Evolutionary conservation across 2,329 filamentous ascomycete species (phyloP).

Genomic region (Boeremia lycopersici): DNA sequence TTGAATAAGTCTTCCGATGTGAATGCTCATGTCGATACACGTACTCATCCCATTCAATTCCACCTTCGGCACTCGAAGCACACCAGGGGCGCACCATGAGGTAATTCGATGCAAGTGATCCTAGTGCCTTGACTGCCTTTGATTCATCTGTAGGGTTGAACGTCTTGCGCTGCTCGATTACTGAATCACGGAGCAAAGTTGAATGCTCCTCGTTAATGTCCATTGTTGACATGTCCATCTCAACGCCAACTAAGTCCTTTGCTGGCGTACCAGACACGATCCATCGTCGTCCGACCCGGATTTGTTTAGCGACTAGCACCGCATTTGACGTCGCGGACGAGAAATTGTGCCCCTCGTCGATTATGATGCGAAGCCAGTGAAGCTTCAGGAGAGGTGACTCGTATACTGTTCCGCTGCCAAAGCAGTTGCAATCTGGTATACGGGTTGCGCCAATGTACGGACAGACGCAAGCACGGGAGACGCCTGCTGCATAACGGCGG

Average conservation of each 20-base stretch:
- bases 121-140: conserved; percentile 65
- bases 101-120: conserved; percentile 69
- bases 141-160: conserved; percentile 48
- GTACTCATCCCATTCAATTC: conserved; percentile 75
- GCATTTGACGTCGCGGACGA: conserved; percentile 70
- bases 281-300: conserved; percentile 75
- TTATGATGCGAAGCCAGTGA: conserved; percentile 86
- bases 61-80: conserved; percentile 63
- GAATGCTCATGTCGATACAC: conserved; percentile 60
- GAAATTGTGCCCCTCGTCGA: conserved; percentile 89
- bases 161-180: conserved; percentile 49
- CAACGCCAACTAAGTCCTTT: conserved; percentile 77
- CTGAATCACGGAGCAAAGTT: conserved; percentile 28
- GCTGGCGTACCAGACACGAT: conserved; percentile 90
- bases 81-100: conserved; percentile 81
- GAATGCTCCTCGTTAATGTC: conserved; percentile 42
- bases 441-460: conserved; percentile 54
- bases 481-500: conserved; percentile 40
- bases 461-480: conserved; percentile 37
- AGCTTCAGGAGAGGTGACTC: conserved; percentile 70
- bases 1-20: conserved; percentile 62
- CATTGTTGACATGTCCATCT: conserved; percentile 59
- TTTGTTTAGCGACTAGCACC: conserved; percentile 60
- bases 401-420: conserved; percentile 51
- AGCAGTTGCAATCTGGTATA: conserved; percentile 53